Conservation (phyloP, 1,139 yeast genomes). For the Blastobotrys serpentis region DNA sequence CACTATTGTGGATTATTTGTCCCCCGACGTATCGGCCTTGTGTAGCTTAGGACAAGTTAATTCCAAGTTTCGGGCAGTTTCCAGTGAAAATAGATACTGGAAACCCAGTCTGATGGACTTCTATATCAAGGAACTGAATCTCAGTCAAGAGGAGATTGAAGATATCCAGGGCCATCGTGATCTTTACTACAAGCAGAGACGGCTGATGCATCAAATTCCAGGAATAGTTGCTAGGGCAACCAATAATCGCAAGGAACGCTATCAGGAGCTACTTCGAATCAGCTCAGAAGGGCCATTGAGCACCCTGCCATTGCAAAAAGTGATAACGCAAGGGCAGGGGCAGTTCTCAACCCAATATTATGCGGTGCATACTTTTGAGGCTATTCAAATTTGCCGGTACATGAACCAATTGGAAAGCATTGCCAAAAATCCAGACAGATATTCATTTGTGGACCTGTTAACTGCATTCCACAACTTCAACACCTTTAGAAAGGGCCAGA, state of each 20-base stretch:
- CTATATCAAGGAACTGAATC: neutral
- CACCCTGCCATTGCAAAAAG: slow-evolving; percentile 1
- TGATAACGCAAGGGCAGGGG: neutral
- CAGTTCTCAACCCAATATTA: slow-evolving; percentile 3
- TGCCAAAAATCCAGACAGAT: neutral
- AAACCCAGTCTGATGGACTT: slow-evolving; percentile 6
- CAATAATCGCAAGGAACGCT: neutral
- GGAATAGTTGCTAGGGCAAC: slow-evolving; percentile 1
- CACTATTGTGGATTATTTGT: neutral
- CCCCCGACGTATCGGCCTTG: slow-evolving; percentile 1
- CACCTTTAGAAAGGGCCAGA: neutral
- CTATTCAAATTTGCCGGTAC: slow-evolving; percentile 6
- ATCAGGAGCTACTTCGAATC: neutral
- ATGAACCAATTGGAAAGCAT: neutral
- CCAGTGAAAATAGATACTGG: neutral
- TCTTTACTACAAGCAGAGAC: slow-evolving; percentile 3
- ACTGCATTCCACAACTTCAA: slow-evolving; percentile 10
- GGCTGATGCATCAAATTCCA: slow-evolving; percentile 1
- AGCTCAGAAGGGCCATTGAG: slow-evolving; percentile 3
- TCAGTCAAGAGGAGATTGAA: slow-evolving; percentile 3
- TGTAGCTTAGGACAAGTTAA: neutral
- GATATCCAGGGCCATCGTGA: neutral
- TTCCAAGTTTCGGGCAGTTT: neutral
- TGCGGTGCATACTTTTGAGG: slow-evolving; percentile 1
- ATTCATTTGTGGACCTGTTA: slow-evolving; percentile 3